Evolutionary conservation across 2,329 filamentous ascomycete genomes (phyloP).

Genomic region (Fusarium sp.): DNA sequence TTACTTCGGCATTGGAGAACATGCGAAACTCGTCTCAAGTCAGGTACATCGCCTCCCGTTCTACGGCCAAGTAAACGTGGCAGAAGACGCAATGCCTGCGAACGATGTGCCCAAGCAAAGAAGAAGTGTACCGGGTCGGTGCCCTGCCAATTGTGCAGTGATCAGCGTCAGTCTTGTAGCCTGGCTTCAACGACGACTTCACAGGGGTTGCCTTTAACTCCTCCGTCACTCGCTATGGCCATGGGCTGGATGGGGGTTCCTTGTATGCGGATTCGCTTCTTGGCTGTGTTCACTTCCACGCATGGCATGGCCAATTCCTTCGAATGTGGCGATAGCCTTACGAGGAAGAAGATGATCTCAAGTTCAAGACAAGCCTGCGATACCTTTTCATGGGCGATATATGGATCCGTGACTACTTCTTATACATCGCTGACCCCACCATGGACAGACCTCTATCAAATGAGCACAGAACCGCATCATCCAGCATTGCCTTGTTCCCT

Average conservation of each 20-base stretch:
- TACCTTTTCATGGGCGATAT: too few species aligned
- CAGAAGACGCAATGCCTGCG: constrained; percentile 2
- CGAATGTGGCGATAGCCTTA: background rate
- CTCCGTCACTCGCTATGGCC: too few species aligned
- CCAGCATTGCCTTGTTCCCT: too few species aligned
- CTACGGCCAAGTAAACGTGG: constrained; percentile 1
- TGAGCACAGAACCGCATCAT: too few species aligned
- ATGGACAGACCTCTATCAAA: too few species aligned
- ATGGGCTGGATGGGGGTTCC: background rate
- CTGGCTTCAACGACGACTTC: background rate
- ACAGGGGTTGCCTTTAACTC: too few species aligned
- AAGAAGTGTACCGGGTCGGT: constrained; percentile 8
- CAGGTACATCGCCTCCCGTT: background rate
- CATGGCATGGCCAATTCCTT: constrained; percentile 21
- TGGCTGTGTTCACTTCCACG: constrained; percentile 9
- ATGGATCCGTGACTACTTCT: too few species aligned
- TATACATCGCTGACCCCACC: too few species aligned
- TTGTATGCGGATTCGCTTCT: constrained; percentile 1
- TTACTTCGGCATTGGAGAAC: constrained; percentile 28
- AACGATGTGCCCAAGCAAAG: constrained; percentile 11
- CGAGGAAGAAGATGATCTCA: background rate
- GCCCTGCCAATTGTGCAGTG: constrained; percentile 9
- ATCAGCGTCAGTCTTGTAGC: constrained; percentile 8
- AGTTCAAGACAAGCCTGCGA: too few species aligned
- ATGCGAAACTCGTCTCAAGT: background rate